A percentile compares a stretch with the other conserved stretches of the same genome.
phyloP scores from a whole-genome alignment of 2,329 filamentous ascomycete species.

The Verticillium alfalfae region DNA sequence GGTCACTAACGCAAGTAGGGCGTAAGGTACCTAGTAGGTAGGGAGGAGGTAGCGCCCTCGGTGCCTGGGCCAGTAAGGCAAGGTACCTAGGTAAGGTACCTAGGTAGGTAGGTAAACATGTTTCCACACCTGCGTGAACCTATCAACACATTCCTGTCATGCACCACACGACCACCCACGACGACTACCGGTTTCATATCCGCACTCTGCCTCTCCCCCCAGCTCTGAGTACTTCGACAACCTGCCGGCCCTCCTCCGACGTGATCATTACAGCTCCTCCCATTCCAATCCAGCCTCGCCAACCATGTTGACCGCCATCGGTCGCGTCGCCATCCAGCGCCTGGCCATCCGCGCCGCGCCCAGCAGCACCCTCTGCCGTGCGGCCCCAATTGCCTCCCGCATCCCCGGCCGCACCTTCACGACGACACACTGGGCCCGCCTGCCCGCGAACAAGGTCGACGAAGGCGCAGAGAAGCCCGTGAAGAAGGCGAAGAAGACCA shows the following conservation, averaged over 20 bases:
- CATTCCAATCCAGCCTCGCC: not conserved
- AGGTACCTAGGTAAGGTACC: too few species aligned
- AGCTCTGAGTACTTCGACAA: not conserved
- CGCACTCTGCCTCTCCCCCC: not conserved
- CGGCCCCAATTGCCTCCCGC: constrained; percentile 6
- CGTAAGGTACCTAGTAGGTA: too few species aligned
- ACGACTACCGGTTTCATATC: not conserved
- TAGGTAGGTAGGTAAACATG: too few species aligned
- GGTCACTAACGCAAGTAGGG: too few species aligned
- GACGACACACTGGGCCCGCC: constrained; percentile 18
- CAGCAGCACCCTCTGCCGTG: constrained; percentile 15
- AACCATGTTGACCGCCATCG: constrained; percentile 36
- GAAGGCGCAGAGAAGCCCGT: constrained; percentile 15
- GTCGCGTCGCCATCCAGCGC: constrained; percentile 31
- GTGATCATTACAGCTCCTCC: not conserved
- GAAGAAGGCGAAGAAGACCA: constrained; percentile 9
- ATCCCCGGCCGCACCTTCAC: constrained; percentile 21
- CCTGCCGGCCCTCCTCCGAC: not conserved
- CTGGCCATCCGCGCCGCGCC: constrained; percentile 15
- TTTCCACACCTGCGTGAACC: too few species aligned
- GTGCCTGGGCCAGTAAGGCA: too few species aligned
- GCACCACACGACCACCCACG: constrained; percentile 1
- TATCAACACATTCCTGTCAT: not conserved
- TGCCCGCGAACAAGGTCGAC: constrained; percentile 15
- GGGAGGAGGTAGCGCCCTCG: too few species aligned